Conservation (phyloP, 305 asterid species). For the Caryopteris hybrid region DNA sequence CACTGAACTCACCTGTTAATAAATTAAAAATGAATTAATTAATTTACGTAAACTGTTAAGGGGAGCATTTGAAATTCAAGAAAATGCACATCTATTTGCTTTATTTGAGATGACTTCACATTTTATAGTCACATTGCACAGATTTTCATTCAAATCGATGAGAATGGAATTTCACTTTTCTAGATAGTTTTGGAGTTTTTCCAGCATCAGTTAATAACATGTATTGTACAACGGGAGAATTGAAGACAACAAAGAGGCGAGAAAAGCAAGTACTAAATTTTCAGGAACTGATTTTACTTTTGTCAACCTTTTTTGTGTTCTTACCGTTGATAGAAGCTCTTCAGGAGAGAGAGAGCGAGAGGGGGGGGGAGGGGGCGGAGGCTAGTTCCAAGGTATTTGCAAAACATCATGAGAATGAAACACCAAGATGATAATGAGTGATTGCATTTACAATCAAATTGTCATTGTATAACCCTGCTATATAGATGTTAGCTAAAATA, state of each 20-base stretch:
- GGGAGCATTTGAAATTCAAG: not conserved
- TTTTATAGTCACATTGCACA: too few species aligned
- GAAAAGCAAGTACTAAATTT: not conserved
- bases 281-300: not conserved
- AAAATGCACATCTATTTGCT: not conserved
- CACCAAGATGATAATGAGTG: not conserved
- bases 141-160: not conserved
- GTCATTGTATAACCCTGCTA: not conserved
- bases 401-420: not conserved
- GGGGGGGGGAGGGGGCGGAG: not conserved
- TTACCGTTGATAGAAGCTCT: not conserved
- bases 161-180: not conserved
- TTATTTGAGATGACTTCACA: not conserved
- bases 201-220: not conserved
- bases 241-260: not conserved
- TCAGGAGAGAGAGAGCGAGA: not conserved
- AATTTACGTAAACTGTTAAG: not conserved
- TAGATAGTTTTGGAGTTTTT: not conserved
- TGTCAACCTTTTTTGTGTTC: not conserved
- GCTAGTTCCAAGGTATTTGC: not conserved
- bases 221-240: too few species aligned
- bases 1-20: constrained; percentile 68
- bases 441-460: not conserved
- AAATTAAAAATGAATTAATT: not conserved
- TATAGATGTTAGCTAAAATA: not conserved